A percentile compares a stretch with the other conserved stretches of the same genome.
Evolutionary conservation across 495 filamentous ascomycete genomes (phyloP).

Genomic region (Podospora didyma): DNA sequence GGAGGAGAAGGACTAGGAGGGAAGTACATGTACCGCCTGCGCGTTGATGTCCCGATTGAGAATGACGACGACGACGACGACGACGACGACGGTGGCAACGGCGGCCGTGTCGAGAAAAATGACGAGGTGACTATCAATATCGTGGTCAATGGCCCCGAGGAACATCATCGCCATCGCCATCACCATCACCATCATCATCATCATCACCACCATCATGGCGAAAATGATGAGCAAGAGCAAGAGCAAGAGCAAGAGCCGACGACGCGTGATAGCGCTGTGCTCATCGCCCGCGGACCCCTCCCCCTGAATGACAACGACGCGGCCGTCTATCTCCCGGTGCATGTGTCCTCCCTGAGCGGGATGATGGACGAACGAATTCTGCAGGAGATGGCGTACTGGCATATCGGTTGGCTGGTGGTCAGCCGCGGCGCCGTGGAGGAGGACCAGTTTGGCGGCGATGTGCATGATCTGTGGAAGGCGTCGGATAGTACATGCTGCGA

Average conservation of each 20-base stretch:
- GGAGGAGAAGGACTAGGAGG: background rate
- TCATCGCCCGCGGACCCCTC: background rate
- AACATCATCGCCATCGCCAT: background rate
- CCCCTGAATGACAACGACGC: background rate
- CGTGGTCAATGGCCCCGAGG: background rate
- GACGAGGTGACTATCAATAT: background rate
- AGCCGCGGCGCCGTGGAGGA: background rate
- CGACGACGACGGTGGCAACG: background rate
- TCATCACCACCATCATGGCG: background rate
- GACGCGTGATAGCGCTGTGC: background rate
- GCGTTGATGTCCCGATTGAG: slow-evolving; percentile 3
- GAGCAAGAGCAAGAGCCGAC: background rate
- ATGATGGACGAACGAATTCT: background rate
- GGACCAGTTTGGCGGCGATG: background rate
- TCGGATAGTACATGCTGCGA: background rate
- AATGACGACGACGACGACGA: background rate
- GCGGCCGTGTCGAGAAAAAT: too few species aligned
- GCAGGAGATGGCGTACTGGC: background rate
- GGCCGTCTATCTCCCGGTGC: background rate
- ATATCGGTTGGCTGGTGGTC: background rate
- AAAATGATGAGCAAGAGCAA: background rate
- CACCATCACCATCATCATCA: background rate
- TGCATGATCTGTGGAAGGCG: background rate
- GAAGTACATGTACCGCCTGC: background rate
- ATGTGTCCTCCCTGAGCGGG: background rate